Evolutionary conservation across 306 rosid species (phyloP).

Genomic region (Fragaria ananassa): DNA sequence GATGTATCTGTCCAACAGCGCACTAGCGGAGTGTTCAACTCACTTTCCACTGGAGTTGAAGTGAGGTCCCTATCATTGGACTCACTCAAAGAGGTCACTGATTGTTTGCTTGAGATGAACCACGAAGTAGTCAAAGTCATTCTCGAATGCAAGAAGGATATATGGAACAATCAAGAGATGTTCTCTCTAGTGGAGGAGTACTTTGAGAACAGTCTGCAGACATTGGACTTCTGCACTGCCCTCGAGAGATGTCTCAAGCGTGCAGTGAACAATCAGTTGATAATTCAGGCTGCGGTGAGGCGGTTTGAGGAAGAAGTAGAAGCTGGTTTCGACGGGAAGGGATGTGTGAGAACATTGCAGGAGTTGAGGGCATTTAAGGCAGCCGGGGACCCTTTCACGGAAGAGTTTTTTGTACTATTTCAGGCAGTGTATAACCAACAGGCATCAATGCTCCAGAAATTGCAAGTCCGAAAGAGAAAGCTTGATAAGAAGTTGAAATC

Average conservation of each 20-base stretch:
- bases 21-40: conserved; percentile 60
- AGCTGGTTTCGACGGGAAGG: conserved; percentile 43
- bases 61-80: conserved; percentile 60
- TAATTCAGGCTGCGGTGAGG: conserved; percentile 52
- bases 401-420: conserved; percentile 60
- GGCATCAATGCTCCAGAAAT: conserved; percentile 43
- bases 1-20: conserved; percentile 62
- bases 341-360: conserved; percentile 56
- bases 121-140: conserved; percentile 66
- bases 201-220: conserved; percentile 61
- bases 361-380: conserved; percentile 62
- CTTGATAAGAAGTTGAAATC: conserved; percentile 76
- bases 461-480: conserved; percentile 53
- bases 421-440: conserved; percentile 53
- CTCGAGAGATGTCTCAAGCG: conserved; percentile 66
- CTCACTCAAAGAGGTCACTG: conserved; percentile 66
- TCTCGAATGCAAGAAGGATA: conserved; percentile 62
- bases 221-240: conserved; percentile 65
- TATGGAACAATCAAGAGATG: conserved; percentile 61
- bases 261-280: conserved; percentile 49
- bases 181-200: conserved; percentile 59
- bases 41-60: conserved; percentile 56
- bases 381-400: conserved; percentile 70
- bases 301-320: conserved; percentile 57
- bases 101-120: conserved; percentile 67